Evolutionary conservation across 306 rosid species (phyloP), one percentile per base, ranked within the genome.

Genomic region (Corylus avellana): DNA sequence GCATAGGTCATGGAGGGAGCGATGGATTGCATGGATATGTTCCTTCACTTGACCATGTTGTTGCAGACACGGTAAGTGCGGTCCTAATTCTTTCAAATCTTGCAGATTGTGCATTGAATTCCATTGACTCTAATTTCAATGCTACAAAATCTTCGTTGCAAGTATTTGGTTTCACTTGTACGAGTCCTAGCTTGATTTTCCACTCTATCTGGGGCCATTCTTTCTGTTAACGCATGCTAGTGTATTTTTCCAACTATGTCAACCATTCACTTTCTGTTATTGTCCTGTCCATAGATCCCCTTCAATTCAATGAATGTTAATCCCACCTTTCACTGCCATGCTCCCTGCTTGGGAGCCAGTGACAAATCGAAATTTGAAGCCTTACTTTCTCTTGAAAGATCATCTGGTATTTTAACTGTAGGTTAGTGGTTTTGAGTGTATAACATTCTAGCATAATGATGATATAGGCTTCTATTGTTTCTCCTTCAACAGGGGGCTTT

Each of bases 11-110:
- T 72, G 99, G 99, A 49, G 99, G 99, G 59, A 96, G 99, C 77
- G 99, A 96, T 87, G 99, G 99, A 84, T 85, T 96, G 86, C 99
- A 96, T 66, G 99, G 99, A 68, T 96, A 93, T 42, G 99, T 96
- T 78, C 99, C 99, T 53, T 93, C 99, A 64, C 97, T 96, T 79
- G 99, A 96, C 84, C 92, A 91, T 57, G 99, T 96, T 66, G 98
- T 88, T 77, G 99, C 96, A 61, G 99, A 96, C 85, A 91, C 93
- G n/a, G 99, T 96, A 88, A 77, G 97, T 85, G 80, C 16, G 1
- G 11, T 67, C 18, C 3, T 32, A 63, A 7, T 8, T 53, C 74
- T 17, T 71, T 37, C 10, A 53, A 81, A 4, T 44, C 17, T 59
- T 48, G 57, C 35, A 11, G 4, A 70, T 39, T 35, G 46, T 42